Conservation (phyloP, 139 green algal species). For the Coccomyxa sp. region DNA sequence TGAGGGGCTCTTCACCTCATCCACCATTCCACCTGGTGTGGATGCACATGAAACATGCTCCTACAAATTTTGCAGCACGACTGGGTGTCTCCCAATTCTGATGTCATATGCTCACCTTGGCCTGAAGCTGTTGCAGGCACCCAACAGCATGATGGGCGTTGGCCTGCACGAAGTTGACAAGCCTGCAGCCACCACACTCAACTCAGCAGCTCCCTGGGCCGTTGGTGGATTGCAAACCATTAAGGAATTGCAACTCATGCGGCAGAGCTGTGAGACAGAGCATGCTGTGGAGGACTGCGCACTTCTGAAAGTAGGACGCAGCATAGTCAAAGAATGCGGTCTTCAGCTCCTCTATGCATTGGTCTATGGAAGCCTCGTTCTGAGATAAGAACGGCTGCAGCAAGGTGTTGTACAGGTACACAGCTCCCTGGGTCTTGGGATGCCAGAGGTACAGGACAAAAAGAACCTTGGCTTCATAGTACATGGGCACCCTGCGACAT, state of each 20-base stretch:
- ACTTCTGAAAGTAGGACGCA: slow-evolving; percentile 1
- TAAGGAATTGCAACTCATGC: too few species aligned
- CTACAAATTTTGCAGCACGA: too few species aligned
- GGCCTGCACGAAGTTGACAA: slow-evolving; percentile 4
- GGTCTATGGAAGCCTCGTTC: slow-evolving; percentile 5
- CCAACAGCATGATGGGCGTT: slow-evolving; percentile 6
- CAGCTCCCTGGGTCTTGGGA: slow-evolving; percentile 24
- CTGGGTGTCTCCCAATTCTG: too few species aligned
- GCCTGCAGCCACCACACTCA: slow-evolving; percentile 8
- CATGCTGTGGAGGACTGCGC: not conserved
- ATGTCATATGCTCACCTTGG: not conserved
- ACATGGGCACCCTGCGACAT: slow-evolving; percentile 47
- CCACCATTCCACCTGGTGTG: too few species aligned
- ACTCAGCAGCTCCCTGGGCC: too few species aligned
- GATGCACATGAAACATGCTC: too few species aligned
- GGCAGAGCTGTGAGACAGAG: too few species aligned
- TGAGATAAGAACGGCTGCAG: slow-evolving; percentile 10
- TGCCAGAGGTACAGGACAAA: slow-evolving; percentile 56
- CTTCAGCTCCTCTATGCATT: slow-evolving; percentile 7
- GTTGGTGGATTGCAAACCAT: too few species aligned
- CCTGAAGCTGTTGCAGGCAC: slow-evolving; percentile 7
- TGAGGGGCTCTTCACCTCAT: too few species aligned
- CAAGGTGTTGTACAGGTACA: slow-evolving; percentile 26
- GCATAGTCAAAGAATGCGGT: not conserved
- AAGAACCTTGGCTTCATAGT: slow-evolving; percentile 46